phyloP scores from a whole-genome alignment of 495 filamentous ascomycete species.

The Penicillium canescens region DNA sequence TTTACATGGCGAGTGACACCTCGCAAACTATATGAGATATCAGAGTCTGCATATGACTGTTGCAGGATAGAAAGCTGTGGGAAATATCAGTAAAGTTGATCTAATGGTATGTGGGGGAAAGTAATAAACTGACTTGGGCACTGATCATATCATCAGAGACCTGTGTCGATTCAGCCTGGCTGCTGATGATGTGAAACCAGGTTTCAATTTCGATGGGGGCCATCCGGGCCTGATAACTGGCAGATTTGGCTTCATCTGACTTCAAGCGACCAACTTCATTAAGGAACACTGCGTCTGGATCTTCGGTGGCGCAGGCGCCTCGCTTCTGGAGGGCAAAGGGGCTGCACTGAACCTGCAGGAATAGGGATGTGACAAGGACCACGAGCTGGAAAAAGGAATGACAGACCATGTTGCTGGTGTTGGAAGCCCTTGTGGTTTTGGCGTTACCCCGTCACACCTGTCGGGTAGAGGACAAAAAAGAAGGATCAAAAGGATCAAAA shows the following conservation, averaged over 20 bases:
- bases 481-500: not conserved
- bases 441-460: conserved; percentile 11
- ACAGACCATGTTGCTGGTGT: conserved; percentile 27
- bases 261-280: conserved; percentile 28
- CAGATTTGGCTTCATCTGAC: conserved; percentile 8
- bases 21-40: conserved; percentile 58
- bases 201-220: conserved; percentile 45
- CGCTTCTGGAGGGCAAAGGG: conserved; percentile 19
- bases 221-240: conserved; percentile 23
- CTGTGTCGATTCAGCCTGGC: conserved; percentile 27
- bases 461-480: not conserved
- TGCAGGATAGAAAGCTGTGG: conserved; percentile 42
- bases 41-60: conserved; percentile 40
- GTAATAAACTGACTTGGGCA: conserved; percentile 37
- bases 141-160: conserved; percentile 43
- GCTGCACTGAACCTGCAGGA: conserved; percentile 18
- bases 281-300: conserved; percentile 32
- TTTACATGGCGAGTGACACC: conserved; percentile 73
- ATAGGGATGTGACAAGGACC: conserved; percentile 20
- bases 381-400: conserved; percentile 23
- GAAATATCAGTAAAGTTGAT: not conserved
- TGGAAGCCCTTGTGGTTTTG: conserved; percentile 13
- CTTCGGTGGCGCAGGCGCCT: conserved; percentile 40
- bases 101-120: not conserved
- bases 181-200: conserved; percentile 50